Evolutionary conservation across 352 stramenopile genomes (phyloP).

Genomic region (Phytophthora pluvialis): DNA sequence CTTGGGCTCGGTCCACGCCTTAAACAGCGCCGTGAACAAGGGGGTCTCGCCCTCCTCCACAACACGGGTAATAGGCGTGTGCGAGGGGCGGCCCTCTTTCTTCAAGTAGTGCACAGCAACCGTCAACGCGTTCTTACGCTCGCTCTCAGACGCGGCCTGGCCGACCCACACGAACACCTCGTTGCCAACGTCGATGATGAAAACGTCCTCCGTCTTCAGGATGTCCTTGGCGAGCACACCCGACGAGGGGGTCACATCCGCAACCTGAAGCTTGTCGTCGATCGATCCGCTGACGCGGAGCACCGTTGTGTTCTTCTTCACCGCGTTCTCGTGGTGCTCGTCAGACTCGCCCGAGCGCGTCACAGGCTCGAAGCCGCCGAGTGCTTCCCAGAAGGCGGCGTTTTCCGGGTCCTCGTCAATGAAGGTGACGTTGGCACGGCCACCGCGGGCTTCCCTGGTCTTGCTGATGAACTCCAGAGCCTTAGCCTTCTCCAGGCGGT

Average conservation of each 20-base stretch:
- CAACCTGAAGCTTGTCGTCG: constrained; percentile 55
- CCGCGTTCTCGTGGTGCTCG: constrained; percentile 63
- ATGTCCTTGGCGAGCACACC: constrained; percentile 80
- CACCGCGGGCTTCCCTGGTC: constrained; percentile 85
- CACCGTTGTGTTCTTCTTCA: constrained; percentile 73
- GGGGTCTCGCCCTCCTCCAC: constrained; percentile 84
- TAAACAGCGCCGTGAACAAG: constrained; percentile 89
- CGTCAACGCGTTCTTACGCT: constrained; percentile 90
- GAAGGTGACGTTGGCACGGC: constrained; percentile 82
- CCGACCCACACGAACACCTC: constrained; percentile 94
- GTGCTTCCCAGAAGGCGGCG: constrained; percentile 91
- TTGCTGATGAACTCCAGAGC: constrained; percentile 89
- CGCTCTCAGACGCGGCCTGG: constrained; percentile 73
- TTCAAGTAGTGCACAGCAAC: constrained; percentile 87
- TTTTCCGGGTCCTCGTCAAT: constrained; percentile 92
- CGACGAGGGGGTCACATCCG: constrained; percentile 67
- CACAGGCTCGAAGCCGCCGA: constrained; percentile 88
- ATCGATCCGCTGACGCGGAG: constrained; percentile 79
- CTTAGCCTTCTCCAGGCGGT: constrained; percentile 93
- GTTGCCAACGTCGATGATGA: constrained; percentile 91
- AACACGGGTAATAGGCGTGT: constrained; percentile 86
- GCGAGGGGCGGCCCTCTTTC: constrained; percentile 51
- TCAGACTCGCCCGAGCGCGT: constrained; percentile 66
- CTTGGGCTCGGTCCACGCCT: constrained; percentile 75
- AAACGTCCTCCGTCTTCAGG: constrained; percentile 92